Evolutionary conservation across 345 rosid species (phyloP).

Genomic region (Isatis tinctoria): DNA sequence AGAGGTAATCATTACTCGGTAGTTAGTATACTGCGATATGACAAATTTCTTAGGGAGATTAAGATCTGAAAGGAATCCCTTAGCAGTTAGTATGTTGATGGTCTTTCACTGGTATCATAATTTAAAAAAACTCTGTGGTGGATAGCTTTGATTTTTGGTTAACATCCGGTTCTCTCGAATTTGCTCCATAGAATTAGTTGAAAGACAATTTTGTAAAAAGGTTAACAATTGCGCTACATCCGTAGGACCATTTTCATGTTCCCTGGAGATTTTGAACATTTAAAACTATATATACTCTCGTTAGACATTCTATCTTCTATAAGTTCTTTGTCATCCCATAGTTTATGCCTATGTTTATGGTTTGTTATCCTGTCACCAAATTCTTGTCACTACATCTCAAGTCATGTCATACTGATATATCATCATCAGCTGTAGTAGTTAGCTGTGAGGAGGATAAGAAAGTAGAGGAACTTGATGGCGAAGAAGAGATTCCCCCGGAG

Average conservation of each 20-base stretch:
- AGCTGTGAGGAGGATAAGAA: constrained; percentile 31
- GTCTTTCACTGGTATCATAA: not conserved
- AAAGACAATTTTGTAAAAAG: not conserved
- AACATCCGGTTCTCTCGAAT: not conserved
- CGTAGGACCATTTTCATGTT: not conserved
- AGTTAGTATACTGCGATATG: not conserved
- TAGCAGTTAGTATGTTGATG: not conserved
- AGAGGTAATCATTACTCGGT: not conserved
- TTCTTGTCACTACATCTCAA: not conserved
- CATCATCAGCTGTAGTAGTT: constrained; percentile 25
- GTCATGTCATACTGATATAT: not conserved
- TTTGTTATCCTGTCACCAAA: not conserved
- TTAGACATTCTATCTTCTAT: not conserved
- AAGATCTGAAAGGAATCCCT: not conserved
- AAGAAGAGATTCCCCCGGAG: constrained; percentile 43
- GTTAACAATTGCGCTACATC: not conserved
- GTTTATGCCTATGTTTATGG: too few species aligned
- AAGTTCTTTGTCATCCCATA: too few species aligned
- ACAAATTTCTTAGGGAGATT: not conserved
- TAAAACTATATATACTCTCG: not conserved
- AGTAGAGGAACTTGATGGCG: constrained; percentile 48
- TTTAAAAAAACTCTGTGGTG: not conserved
- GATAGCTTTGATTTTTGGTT: not conserved
- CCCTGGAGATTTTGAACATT: not conserved
- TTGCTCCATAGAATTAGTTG: not conserved